Conservation (phyloP, 371 early-diverging fungal genomes). For the Mortierella sp. region DNA sequence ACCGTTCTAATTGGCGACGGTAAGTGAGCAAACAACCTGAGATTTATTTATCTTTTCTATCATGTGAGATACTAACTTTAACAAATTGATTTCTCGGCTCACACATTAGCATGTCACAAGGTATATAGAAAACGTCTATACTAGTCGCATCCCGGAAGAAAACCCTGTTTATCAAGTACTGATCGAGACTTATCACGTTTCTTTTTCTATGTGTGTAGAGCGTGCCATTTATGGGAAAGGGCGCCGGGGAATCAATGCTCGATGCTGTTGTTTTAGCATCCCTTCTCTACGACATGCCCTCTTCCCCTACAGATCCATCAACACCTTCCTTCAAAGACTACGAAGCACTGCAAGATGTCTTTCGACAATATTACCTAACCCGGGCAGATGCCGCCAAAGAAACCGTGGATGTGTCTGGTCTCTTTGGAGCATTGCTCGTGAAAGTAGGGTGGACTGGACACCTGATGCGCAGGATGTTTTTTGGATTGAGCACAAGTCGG, state of each 20-base stretch:
- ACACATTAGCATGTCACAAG: conserved; percentile 32
- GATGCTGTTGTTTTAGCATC: conserved; percentile 25
- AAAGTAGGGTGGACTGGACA: conserved; percentile 19
- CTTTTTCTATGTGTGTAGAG: conserved; percentile 10
- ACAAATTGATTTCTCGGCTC: not conserved
- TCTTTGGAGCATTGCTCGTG: conserved; percentile 11
- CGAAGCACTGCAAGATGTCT: conserved; percentile 7
- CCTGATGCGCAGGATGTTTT: conserved; percentile 7
- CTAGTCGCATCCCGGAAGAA: too few species aligned
- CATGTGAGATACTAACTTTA: not conserved
- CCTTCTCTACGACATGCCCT: conserved; percentile 18
- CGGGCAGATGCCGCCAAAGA: conserved; percentile 7
- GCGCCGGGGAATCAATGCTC: conserved; percentile 29
- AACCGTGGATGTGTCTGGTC: conserved; percentile 16
- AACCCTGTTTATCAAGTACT: too few species aligned
- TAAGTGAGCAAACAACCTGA: not conserved
- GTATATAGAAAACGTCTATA: not conserved
- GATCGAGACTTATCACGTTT: not conserved
- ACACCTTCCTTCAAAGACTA: conserved; percentile 2
- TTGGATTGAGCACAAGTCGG: conserved; percentile 11
- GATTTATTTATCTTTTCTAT: not conserved
- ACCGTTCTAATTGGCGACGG: conserved; percentile 34
- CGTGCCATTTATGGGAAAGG: conserved; percentile 23
- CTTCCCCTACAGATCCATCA: not conserved
- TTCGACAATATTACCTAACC: conserved; percentile 7